Percentiles rank a stretch among this genome's conserved stretches.
phyloP scores from a whole-genome alignment of 2,329 filamentous ascomycete genomes.

The Penicillium thymicola region DNA sequence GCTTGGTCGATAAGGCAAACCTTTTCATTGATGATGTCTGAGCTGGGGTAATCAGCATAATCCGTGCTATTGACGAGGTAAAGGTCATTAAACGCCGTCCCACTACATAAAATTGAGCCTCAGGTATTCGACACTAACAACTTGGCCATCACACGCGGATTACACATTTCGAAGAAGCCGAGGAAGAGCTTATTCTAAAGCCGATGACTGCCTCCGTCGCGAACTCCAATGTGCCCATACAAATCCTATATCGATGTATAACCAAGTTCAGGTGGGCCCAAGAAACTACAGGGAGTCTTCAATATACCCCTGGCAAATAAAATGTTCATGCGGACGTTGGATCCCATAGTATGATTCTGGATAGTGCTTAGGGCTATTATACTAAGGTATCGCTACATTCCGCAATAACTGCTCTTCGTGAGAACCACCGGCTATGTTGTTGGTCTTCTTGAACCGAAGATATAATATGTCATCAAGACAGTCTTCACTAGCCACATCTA shows the following conservation, averaged over 20 bases:
- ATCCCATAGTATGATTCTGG: not conserved
- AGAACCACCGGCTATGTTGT: not conserved
- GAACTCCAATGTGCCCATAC: too few relatives aligned
- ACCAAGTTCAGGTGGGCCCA: not conserved
- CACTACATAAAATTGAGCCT: not conserved
- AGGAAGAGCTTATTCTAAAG: too few relatives aligned
- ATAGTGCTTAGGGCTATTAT: not conserved
- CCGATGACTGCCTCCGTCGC: too few relatives aligned
- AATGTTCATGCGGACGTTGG: not conserved
- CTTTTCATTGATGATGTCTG: not conserved
- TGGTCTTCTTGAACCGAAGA: not conserved
- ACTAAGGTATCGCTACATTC: not conserved
- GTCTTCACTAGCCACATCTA: not conserved
- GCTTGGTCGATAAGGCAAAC: not conserved
- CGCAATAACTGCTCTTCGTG: not conserved
- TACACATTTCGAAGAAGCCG: too few relatives aligned
- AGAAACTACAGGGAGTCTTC: not conserved
- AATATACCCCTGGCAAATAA: not conserved
- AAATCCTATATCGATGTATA: too few relatives aligned
- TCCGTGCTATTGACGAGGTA: not conserved
- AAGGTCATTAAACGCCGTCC: not conserved
- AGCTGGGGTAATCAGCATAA: not conserved
- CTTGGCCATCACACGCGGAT: not conserved
- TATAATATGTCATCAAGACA: not conserved
- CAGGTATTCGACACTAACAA: not conserved